These are phyloP conservation scores for Angomonas ambiguus DNA, from an alignment of 208 protist genomes.

Conservation along the genomic window DNA sequence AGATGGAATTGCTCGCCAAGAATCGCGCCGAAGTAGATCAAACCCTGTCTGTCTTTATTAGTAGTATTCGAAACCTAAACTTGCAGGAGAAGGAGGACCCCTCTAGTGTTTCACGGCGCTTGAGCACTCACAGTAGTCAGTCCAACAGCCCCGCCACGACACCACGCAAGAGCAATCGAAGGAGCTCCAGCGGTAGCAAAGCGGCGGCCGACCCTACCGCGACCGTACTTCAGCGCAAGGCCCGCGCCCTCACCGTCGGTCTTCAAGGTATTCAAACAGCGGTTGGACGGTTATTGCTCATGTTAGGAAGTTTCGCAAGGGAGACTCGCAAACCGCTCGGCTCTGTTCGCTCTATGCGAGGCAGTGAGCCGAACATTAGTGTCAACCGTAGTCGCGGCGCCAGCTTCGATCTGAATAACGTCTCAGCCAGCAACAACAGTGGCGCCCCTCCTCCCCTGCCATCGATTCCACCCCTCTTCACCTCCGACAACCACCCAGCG, in stretches of 20 bases:
- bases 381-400: neutral
- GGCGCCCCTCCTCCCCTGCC: neutral
- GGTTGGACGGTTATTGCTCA: constrained; percentile 35
- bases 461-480: neutral
- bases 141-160: constrained; percentile 6
- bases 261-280: constrained; percentile 30
- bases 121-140: neutral
- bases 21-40: constrained; percentile 30
- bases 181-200: neutral
- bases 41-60: constrained; percentile 37
- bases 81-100: neutral
- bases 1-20: constrained; percentile 44
- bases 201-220: neutral
- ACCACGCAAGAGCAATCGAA: neutral
- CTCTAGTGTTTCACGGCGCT: neutral
- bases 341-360: constrained; percentile 1
- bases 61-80: neutral
- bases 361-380: neutral
- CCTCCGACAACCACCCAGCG: neutral
- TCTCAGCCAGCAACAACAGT: constrained; percentile 3
- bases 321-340: constrained; percentile 32
- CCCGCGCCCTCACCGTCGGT: constrained; percentile 26
- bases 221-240: constrained; percentile 16
- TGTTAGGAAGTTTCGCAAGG: constrained; percentile 28
- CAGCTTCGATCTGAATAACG: neutral